Percentiles rank a stretch among this genome's conserved stretches.
These are phyloP conservation scores for Phytophthora lateralis DNA, from an alignment of 352 stramenopile genomes.

Conservation along the genomic window DNA sequence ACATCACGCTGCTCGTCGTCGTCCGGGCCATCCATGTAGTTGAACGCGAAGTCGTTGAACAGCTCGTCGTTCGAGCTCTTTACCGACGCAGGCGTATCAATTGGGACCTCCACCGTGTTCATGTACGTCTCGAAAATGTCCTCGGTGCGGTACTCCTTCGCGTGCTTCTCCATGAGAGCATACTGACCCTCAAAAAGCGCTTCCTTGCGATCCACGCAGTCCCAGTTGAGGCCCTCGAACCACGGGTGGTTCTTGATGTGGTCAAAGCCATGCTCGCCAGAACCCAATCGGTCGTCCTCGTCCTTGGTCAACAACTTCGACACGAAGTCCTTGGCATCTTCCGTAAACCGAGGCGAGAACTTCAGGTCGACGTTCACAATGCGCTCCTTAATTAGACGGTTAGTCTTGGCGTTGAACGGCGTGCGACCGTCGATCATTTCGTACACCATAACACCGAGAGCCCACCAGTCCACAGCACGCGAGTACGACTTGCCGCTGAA, in stretches of 20 bases:
- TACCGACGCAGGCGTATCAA: slow-evolving; percentile 83
- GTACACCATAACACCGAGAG: slow-evolving; percentile 87
- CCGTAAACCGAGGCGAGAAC: slow-evolving; percentile 80
- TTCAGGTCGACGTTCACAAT: slow-evolving; percentile 87
- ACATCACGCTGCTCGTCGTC: slow-evolving; percentile 59
- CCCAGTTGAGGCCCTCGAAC: slow-evolving; percentile 90
- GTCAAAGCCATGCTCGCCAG: slow-evolving; percentile 85
- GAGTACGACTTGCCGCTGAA: slow-evolving; percentile 89
- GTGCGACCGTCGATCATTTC: slow-evolving; percentile 89
- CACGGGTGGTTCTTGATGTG: slow-evolving; percentile 89
- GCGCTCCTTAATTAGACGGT: slow-evolving; percentile 84
- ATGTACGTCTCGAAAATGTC: slow-evolving; percentile 91
- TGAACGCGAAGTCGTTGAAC: slow-evolving; percentile 86
- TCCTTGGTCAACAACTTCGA: slow-evolving; percentile 94
- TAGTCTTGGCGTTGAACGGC: slow-evolving; percentile 89
- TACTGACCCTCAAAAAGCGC: slow-evolving; percentile 70
- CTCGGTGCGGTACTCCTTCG: slow-evolving; percentile 77
- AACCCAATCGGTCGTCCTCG: slow-evolving; percentile 92
- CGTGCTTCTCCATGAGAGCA: slow-evolving; percentile 81
- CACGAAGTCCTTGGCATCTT: slow-evolving; percentile 87
- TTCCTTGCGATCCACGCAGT: slow-evolving; percentile 62
- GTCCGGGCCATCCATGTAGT: slow-evolving; percentile 71
- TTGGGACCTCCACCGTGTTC: slow-evolving; percentile 82
- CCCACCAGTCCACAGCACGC: slow-evolving; percentile 90
- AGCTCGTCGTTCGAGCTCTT: slow-evolving; percentile 73